Conservation (phyloP, 1,284 basidiomycete genomes). For the Waitea zeae region DNA sequence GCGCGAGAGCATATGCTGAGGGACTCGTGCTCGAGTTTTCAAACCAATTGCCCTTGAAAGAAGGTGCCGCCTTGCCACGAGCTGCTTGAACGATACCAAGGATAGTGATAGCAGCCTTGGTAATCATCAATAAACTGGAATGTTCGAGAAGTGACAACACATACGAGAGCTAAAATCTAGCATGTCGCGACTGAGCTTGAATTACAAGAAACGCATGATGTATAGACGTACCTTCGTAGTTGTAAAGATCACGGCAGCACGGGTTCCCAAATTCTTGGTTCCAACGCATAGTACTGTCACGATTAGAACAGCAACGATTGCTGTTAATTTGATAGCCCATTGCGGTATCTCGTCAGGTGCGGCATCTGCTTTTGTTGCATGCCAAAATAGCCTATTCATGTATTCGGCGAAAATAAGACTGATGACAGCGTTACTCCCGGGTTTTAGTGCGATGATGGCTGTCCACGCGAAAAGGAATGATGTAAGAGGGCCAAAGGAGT, state of each 20-base stretch:
- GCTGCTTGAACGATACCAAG: slow-evolving; percentile 60
- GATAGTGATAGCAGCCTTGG: slow-evolving; percentile 48
- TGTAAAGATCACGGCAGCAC: slow-evolving; percentile 76
- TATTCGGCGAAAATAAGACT: slow-evolving; percentile 76
- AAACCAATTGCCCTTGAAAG: slow-evolving; percentile 47
- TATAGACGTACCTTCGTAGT: slow-evolving; percentile 50
- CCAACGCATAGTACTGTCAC: slow-evolving; percentile 69
- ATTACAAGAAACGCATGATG: slow-evolving; percentile 2
- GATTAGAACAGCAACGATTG: slow-evolving; percentile 50
- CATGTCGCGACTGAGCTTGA: slow-evolving; percentile 1
- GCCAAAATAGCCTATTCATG: slow-evolving; percentile 64
- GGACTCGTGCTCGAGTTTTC: slow-evolving; percentile 61
- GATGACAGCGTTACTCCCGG: slow-evolving; percentile 57
- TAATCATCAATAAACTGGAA: neutral
- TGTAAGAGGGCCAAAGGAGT: slow-evolving; percentile 74
- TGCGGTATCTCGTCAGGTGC: slow-evolving; percentile 69
- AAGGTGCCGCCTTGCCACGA: slow-evolving; percentile 47
- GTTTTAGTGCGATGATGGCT: slow-evolving; percentile 76
- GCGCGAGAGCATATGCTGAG: slow-evolving; percentile 77
- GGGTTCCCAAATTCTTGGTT: slow-evolving; percentile 64
- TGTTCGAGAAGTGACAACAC: slow-evolving; percentile 10
- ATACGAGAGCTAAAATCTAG: slow-evolving; percentile 40
- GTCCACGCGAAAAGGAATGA: slow-evolving; percentile 86
- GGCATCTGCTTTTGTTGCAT: slow-evolving; percentile 39
- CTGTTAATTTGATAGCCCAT: slow-evolving; percentile 90